Conservation (phyloP, 2,329 filamentous ascomycete genomes). For the Dissoconium aciculare region DNA sequence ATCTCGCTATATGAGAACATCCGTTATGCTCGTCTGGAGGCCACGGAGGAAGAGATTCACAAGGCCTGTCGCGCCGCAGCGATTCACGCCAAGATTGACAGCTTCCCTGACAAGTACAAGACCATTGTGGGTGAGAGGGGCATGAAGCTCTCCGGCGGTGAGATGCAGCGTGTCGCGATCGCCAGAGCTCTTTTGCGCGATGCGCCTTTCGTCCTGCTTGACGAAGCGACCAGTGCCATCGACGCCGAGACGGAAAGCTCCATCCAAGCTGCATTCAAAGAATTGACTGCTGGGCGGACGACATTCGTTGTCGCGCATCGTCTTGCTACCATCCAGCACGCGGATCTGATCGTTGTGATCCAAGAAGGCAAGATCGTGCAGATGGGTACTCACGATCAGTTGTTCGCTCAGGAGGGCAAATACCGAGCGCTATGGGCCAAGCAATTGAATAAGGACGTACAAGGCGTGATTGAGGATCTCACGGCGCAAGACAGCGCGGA, state of each 20-base stretch:
- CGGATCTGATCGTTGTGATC: constrained; percentile 65
- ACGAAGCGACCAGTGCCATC: constrained; percentile 61
- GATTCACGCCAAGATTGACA: constrained; percentile 49
- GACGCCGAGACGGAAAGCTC: constrained; percentile 40
- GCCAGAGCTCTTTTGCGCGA: constrained; percentile 54
- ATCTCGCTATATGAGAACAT: constrained; percentile 50
- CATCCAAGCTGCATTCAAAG: constrained; percentile 44
- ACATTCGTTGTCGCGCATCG: constrained; percentile 69
- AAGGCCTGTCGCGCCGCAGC: constrained; percentile 46
- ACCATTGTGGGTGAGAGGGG: constrained; percentile 64
- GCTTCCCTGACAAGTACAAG: constrained; percentile 51
- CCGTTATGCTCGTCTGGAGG: constrained; percentile 46
- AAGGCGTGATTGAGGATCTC: too few relatives aligned
- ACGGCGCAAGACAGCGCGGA: too few relatives aligned
- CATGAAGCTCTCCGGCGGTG: constrained; percentile 66
- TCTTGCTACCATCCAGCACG: constrained; percentile 59
- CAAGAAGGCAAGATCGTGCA: constrained; percentile 57
- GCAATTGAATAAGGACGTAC: constrained; percentile 18
- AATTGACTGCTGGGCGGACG: constrained; percentile 47
- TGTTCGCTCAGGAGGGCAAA: constrained; percentile 36
- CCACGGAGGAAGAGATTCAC: constrained; percentile 45
- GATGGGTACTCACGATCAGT: constrained; percentile 57
- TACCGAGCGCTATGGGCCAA: constrained; percentile 23
- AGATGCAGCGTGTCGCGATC: constrained; percentile 69
- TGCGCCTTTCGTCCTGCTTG: constrained; percentile 52